Evolutionary conservation across 1,139 yeast genomes (phyloP).

Genomic region (Entelexis paramagnoliae): DNA sequence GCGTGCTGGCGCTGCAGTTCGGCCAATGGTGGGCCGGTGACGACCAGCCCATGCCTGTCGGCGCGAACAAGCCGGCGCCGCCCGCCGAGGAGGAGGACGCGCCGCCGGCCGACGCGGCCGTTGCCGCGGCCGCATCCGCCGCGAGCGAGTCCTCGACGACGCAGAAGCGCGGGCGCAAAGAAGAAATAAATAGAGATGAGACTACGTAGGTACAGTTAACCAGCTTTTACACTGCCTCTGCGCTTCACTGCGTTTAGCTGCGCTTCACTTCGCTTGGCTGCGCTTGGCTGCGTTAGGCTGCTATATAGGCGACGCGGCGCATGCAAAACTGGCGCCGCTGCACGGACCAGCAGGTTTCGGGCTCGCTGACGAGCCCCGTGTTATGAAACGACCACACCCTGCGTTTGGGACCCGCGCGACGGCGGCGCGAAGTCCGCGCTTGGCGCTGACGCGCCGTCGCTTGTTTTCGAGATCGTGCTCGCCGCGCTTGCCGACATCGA

Average conservation of each 20-base stretch:
- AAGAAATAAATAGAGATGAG: conserved; percentile 2
- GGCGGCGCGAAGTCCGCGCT: background rate
- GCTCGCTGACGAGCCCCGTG: background rate
- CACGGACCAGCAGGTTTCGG: no score
- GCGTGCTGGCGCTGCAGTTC: conserved; percentile 71
- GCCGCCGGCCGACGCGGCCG: conserved; percentile 4
- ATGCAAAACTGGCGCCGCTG: no score
- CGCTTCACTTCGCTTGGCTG: no score
- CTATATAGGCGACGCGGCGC: no score
- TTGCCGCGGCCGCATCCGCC: background rate
- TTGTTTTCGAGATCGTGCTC: background rate
- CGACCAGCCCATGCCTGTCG: conserved; percentile 6
- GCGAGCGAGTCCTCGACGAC: background rate
- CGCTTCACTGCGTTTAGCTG: no score
- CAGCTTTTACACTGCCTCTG: background rate
- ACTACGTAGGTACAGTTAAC: background rate
- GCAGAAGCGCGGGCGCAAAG: conserved; percentile 9
- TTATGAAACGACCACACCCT: conserved; percentile 3
- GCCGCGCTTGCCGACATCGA: conserved; percentile 1
- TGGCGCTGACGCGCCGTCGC: background rate
- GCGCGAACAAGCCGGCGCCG: background rate
- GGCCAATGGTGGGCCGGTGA: conserved; percentile 81
- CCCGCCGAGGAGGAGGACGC: conserved; percentile 9
- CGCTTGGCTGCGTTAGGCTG: no score
- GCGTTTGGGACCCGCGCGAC: conserved; percentile 1